phyloP scores from a whole-genome alignment of 768 basidiomycete species.

The Gymnopilus dilepis region DNA sequence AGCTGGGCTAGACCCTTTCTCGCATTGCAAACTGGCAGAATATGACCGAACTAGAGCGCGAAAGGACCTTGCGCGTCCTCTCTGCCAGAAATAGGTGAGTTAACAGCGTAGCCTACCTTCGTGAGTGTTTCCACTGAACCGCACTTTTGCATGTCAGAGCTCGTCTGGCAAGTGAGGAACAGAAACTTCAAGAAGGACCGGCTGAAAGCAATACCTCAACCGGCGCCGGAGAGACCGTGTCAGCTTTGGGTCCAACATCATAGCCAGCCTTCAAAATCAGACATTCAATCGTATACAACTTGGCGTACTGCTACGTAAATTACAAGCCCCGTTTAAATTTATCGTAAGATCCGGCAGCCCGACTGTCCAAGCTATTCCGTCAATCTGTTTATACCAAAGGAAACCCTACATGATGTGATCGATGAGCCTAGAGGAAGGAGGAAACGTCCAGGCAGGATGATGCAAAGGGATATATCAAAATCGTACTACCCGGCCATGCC shows the following conservation, averaged over 20 bases:
- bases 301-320: too few relatives aligned
- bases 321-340: too few relatives aligned
- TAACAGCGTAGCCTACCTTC: background rate
- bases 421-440: too few relatives aligned
- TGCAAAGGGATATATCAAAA: too few relatives aligned
- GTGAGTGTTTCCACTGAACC: background rate
- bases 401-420: too few relatives aligned
- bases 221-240: background rate
- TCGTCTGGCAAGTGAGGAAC: slow-evolving; percentile 36
- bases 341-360: too few relatives aligned
- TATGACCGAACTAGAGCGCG: slow-evolving; percentile 61
- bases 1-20: slow-evolving; percentile 57
- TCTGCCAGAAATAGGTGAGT: slow-evolving; percentile 56
- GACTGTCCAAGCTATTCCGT: too few relatives aligned
- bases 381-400: too few relatives aligned
- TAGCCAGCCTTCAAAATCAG: background rate
- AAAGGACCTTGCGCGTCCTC: slow-evolving; percentile 59
- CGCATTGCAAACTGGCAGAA: slow-evolving; percentile 69
- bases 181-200: slow-evolving; percentile 28
- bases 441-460: too few relatives aligned
- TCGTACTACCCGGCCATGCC: too few relatives aligned
- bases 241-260: background rate
- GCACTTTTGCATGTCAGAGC: slow-evolving; percentile 22
- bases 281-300: too few relatives aligned
- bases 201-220: background rate